These are phyloP conservation scores for Cryoendolithus antarcticus DNA, from an alignment of 2,329 filamentous ascomycete species.

Conservation along the genomic window DNA sequence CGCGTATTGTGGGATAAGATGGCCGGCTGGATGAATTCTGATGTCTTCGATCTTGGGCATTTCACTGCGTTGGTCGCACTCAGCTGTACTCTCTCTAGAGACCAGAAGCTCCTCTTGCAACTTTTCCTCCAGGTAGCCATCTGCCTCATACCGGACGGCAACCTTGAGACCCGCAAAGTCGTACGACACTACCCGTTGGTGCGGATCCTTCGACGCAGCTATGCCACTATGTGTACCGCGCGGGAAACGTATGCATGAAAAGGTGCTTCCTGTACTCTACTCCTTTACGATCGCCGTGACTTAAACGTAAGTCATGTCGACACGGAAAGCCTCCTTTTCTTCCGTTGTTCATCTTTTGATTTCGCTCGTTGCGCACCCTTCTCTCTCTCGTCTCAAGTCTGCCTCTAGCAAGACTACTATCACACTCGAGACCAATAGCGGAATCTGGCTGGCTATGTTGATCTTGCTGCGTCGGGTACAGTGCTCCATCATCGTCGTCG, in stretches of 20 bases:
- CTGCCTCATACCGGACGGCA: slow-evolving; percentile 45
- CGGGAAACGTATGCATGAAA: slow-evolving; percentile 51
- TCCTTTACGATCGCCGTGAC: too few species aligned
- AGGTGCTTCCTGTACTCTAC: too few species aligned
- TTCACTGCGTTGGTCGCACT: not conserved
- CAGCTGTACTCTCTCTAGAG: not conserved
- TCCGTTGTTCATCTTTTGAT: too few species aligned
- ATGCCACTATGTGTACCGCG: slow-evolving; percentile 54
- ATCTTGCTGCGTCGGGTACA: too few species aligned
- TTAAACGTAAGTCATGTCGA: too few species aligned
- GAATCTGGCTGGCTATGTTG: too few species aligned
- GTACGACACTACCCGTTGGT: slow-evolving; percentile 52
- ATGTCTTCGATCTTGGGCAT: not conserved
- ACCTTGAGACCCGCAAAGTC: slow-evolving; percentile 40
- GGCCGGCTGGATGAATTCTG: slow-evolving; percentile 4
- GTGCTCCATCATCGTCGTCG: too few species aligned
- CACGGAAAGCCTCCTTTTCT: too few species aligned
- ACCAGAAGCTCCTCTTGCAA: not conserved
- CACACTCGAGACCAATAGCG: too few species aligned
- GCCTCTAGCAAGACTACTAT: too few species aligned
- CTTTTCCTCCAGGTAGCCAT: slow-evolving; percentile 38
- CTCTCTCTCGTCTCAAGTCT: too few species aligned
- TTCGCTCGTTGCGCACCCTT: too few species aligned
- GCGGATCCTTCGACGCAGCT: slow-evolving; percentile 40
- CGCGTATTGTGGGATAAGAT: slow-evolving; percentile 28